Evolutionary conservation across 371 early-diverging fungal species (phyloP).

Genomic region (Dipsacomyces acuminosporus): DNA sequence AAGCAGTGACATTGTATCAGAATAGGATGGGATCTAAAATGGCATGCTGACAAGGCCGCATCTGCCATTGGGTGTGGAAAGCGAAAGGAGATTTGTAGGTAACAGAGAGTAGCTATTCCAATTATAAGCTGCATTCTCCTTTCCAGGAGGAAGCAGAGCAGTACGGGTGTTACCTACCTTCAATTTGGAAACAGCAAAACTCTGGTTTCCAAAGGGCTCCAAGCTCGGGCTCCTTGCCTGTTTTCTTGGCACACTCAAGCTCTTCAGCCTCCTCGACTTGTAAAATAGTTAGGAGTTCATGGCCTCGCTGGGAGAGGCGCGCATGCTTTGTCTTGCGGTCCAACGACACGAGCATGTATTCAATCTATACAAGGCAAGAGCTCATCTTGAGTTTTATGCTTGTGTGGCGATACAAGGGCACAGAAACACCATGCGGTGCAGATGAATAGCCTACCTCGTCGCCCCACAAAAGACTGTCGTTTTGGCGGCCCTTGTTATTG

Average conservation of each 20-base stretch:
- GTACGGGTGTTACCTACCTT: constrained; percentile 58
- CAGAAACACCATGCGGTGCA: constrained; percentile 2
- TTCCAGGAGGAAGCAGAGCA: too few relatives aligned
- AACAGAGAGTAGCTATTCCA: too few relatives aligned
- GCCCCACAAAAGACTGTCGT: constrained; percentile 87
- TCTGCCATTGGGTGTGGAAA: too few relatives aligned
- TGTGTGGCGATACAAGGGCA: too few relatives aligned
- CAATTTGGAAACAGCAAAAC: constrained; percentile 95
- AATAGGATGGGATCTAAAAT: too few relatives aligned
- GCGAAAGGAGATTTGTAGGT: too few relatives aligned
- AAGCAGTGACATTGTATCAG: too few relatives aligned
- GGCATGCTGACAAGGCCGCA: too few relatives aligned
- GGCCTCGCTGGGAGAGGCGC: constrained; percentile 74
- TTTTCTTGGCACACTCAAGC: constrained; percentile 29
- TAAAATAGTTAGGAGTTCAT: constrained; percentile 74
- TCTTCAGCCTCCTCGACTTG: constrained; percentile 61
- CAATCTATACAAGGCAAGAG: constrained; percentile 56
- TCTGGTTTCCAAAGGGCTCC: constrained; percentile 91
- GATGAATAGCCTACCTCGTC: constrained; percentile 83
- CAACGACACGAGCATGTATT: constrained; percentile 83
- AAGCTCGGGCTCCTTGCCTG: constrained; percentile 44
- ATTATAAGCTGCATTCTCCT: too few relatives aligned
- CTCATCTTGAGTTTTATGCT: not conserved
- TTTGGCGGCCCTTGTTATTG: constrained; percentile 67
- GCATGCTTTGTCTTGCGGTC: constrained; percentile 70